These are phyloP conservation scores for Microbotryum intermedium DNA, from an alignment of 1,284 basidiomycete species.

Conservation along the genomic window DNA sequence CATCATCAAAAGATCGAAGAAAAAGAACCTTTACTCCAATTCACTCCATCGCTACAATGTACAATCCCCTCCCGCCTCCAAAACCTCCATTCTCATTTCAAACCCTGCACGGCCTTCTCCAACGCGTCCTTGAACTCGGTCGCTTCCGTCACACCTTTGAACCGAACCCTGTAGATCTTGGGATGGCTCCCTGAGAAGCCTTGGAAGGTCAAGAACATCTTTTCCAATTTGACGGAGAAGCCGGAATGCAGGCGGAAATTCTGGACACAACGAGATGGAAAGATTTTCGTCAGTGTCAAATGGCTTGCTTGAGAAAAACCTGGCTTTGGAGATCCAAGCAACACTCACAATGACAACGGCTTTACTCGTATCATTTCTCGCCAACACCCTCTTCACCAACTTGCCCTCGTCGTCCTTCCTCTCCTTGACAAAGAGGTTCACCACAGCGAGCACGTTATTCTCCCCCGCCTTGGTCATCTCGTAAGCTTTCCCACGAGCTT, in stretches of 20 bases:
- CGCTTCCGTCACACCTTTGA: constrained; percentile 2
- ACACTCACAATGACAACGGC: constrained; percentile 27
- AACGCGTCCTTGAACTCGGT: constrained; percentile 14
- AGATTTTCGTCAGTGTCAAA: not conserved
- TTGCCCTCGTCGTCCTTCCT: constrained; percentile 17
- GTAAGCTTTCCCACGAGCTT: constrained; percentile 9
- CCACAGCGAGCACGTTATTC: constrained; percentile 15
- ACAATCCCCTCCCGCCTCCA: not conserved
- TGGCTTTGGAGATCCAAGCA: not conserved
- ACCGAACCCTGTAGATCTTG: constrained; percentile 2
- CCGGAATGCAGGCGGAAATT: constrained; percentile 25
- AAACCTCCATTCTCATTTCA: not conserved
- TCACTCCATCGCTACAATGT: too few relatives aligned
- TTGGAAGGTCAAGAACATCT: constrained; percentile 25
- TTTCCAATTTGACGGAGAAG: constrained; percentile 17
- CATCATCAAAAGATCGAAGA: too few relatives aligned
- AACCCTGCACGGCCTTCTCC: constrained; percentile 5
- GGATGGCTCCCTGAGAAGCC: constrained; percentile 24
- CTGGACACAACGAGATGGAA: constrained; percentile 3
- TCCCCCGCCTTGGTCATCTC: constrained; percentile 9
- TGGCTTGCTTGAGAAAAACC: not conserved
- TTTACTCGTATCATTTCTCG: constrained; percentile 29
- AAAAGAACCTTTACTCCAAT: too few relatives aligned
- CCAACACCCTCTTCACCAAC: constrained; percentile 24
- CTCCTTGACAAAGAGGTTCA: constrained; percentile 26